phyloP scores from a whole-genome alignment of 2,329 filamentous ascomycete genomes.

The Lecanosticta acicola region DNA sequence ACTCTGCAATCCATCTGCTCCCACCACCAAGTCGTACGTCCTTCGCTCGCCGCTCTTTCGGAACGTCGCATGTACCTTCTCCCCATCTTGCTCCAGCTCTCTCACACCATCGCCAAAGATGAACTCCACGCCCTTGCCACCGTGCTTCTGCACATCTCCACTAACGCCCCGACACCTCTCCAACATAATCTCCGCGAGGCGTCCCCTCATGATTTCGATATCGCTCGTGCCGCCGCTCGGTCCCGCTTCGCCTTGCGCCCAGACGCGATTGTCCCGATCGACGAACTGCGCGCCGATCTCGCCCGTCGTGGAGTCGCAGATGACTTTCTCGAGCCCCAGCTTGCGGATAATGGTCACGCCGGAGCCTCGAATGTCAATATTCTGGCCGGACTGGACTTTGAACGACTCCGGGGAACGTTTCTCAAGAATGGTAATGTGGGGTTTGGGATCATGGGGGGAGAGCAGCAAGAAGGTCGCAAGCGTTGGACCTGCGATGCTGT shows the following conservation, averaged over 20 bases:
- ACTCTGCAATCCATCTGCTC: constrained; percentile 31
- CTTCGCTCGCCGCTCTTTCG: constrained; percentile 19
- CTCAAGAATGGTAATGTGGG: constrained; percentile 30
- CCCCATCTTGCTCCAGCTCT: constrained; percentile 21
- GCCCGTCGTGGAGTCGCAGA: constrained; percentile 22
- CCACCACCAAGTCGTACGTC: constrained; percentile 29
- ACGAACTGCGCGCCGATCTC: constrained; percentile 30
- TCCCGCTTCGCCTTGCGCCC: constrained; percentile 22
- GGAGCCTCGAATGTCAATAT: constrained; percentile 31
- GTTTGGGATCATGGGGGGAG: constrained; percentile 11
- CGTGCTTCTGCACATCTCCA: constrained; percentile 17
- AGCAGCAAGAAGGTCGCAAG: constrained; percentile 27
- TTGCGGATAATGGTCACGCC: constrained; percentile 27
- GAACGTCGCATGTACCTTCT: constrained; percentile 24
- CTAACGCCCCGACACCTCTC: constrained; percentile 19
- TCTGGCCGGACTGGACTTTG: constrained; percentile 25
- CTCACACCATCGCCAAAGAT: constrained; percentile 28
- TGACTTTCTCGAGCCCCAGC: constrained; percentile 27
- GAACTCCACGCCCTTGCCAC: constrained; percentile 26
- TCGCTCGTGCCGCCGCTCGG: constrained; percentile 29
- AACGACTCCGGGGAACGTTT: constrained; percentile 15
- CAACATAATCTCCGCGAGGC: constrained; percentile 24
- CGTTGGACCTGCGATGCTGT: constrained; percentile 26
- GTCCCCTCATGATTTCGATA: constrained; percentile 30
- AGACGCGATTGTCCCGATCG: constrained; percentile 18